Evolutionary conservation across 306 rosid genomes (phyloP), one percentile per base, ranked within the genome.

Genomic region (Casuarina glauca): DNA sequence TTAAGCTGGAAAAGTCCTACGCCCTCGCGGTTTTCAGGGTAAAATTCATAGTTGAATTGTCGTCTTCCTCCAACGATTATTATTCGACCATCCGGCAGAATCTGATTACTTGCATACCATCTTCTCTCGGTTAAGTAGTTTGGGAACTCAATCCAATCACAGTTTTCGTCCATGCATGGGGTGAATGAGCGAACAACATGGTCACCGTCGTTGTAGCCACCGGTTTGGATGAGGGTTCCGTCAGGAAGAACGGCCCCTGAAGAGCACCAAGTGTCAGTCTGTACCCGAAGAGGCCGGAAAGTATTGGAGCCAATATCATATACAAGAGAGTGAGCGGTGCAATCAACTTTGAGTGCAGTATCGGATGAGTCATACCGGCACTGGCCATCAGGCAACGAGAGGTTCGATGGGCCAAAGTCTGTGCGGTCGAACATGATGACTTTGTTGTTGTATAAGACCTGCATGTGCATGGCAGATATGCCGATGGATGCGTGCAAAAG

Each of bases 381-480:
- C 55, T 45, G 12, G 2, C 78, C 85, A 0, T 13, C 7, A 4
- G 88, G 70, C 6, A 94, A 92, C 57, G 95, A 84, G 52, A 94
- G 74, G 70, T 84, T 83, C 0, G 90, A 93, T 26, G 87, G 90
- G 0, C 98, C 98, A 17, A 93, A 88, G 72, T 93, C 96, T 0
- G 96, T 86, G 0, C 98, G 74, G 58, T 93, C 97, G 17, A 91
- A 93, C 58, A 91, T 83, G 76, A 93, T 63, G 74, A 93, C 83
- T 55, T 86, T 82, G 83, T 89, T 84, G 75, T 87, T 82, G 54
- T 68, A 70, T 8, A 88, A 82, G 51, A 91, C 85, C 75, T 91
- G 98, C 96, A 93, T 91, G 92, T 93, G 98, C 96, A 91, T 91
- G 43, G 98, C 89, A 0, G 97, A 90, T 60, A 93, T 82, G 15